Evolutionary conservation across 2,329 filamentous ascomycete genomes (phyloP), one percentile per base, ranked within the genome.

Genomic region (Clonostachys sp.): DNA sequence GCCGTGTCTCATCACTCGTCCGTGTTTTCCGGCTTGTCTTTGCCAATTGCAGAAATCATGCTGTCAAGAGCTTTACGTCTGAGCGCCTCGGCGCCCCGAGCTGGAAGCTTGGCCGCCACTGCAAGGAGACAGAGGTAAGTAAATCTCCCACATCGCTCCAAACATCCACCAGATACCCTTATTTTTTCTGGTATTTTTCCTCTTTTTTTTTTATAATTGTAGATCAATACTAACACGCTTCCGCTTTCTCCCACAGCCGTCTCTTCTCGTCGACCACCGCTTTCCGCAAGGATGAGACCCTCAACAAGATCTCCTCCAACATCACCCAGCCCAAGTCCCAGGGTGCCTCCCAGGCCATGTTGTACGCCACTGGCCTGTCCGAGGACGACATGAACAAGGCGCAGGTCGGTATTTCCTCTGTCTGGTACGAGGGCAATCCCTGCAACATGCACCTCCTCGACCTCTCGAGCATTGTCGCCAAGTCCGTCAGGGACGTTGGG

Each of bases 361-460:
- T 99, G 48, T 99, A 96, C 75, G 94, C 89, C 56, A 96, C 92
- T 2, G 95, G 95, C 46, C 75, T 99, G 60, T 82, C 74, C 40
- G 89, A 95, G 62, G 78, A 80, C 48, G 91, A 96, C 68, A 89
- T 97, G 85, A 86, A 87, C 74, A 99, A 97, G 76, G 87, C 94
- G 24, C 95, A 99, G 75, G 86, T 99, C 57, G 94, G 94, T 56
- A 97, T 99, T 65, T 95, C 92, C 40, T 96, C 91, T 6, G 91
- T 97, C 51, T 99, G 94, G 94, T 96, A 92, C 72, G 87, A 90
- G 58, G 94, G 94, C 49, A 99, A 99, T 73, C 94, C 94, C 24
- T 99, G 94, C 78, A 99, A 99, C 74, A 99, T 96, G 92, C 94
- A 99, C 70, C 75, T 99, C 52, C 78, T 99, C 69, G 89, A 95